Evolutionary conservation across 495 filamentous ascomycete species (phyloP).

Genomic region (Tuber microsphaerosporum): DNA sequence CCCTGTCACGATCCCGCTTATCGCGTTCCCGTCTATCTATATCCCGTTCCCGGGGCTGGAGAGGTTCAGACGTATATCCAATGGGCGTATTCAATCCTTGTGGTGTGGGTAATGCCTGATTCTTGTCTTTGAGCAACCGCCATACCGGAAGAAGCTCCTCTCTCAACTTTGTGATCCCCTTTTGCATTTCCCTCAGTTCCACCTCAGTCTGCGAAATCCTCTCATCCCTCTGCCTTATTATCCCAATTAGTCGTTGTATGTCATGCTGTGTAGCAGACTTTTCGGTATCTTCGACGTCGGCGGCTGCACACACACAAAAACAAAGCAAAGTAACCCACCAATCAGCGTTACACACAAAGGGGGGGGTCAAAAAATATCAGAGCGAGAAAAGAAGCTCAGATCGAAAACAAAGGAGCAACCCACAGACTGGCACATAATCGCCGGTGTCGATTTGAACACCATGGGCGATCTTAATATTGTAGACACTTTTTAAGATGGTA

Average conservation of each 20-base stretch:
- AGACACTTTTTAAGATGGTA: conserved; percentile 88
- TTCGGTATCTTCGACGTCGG: conserved; percentile 77
- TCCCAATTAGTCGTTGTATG: conserved; percentile 77
- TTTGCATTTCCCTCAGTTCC: conserved; percentile 70
- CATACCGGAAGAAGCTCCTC: conserved; percentile 87
- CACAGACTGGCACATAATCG: conserved; percentile 90
- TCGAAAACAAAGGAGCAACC: conserved; percentile 41
- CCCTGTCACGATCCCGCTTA: conserved; percentile 29
- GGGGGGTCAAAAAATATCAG: conserved; percentile 14
- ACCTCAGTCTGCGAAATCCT: conserved; percentile 70
- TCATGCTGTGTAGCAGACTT: conserved; percentile 84
- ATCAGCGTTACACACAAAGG: conserved; percentile 23
- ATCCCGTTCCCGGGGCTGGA: conserved; percentile 24
- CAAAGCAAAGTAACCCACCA: conserved; percentile 16
- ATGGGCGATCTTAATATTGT: conserved; percentile 88
- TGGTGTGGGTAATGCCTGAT: conserved; percentile 70
- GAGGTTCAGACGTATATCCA: conserved; percentile 29
- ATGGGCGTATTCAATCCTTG: conserved; percentile 30
- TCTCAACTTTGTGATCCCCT: conserved; percentile 74
- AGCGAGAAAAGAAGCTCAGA: conserved; percentile 13
- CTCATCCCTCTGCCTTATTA: conserved; percentile 79
- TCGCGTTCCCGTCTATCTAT: conserved; percentile 24
- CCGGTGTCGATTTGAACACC: conserved; percentile 84
- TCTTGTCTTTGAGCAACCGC: conserved; percentile 79
- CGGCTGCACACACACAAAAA: conserved; percentile 51